Evolutionary conservation across 2,329 filamentous ascomycete genomes (phyloP).

Genomic region (Neophaeococcomyces mojaviensis): DNA sequence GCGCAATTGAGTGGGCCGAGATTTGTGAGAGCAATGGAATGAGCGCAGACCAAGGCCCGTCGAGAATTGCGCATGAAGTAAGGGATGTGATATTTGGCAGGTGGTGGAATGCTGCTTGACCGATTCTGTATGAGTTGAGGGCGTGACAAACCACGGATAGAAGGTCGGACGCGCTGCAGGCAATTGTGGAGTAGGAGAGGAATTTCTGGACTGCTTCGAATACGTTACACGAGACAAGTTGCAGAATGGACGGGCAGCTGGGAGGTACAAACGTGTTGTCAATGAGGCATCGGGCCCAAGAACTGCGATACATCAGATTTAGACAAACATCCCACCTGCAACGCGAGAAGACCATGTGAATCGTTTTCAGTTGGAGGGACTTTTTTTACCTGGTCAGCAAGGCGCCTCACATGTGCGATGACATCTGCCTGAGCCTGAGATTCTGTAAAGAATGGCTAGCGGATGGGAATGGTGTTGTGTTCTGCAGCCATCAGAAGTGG

Average conservation of each 20-base stretch:
- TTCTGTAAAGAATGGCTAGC: not conserved
- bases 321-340: constrained; percentile 8
- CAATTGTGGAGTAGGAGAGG: constrained; percentile 7
- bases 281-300: constrained; percentile 6
- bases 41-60: constrained; percentile 3
- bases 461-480: constrained; percentile 4
- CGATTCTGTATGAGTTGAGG: constrained; percentile 21
- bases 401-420: constrained; percentile 7
- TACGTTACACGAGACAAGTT: constrained; percentile 9
- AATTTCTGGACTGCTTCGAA: constrained; percentile 8
- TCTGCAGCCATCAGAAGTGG: not conserved
- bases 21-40: constrained; percentile 15
- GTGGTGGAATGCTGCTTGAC: constrained; percentile 22
- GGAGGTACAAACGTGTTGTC: constrained; percentile 4
- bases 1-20: constrained; percentile 10
- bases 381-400: constrained; percentile 4
- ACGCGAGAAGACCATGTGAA: constrained; percentile 8
- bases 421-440: constrained; percentile 1
- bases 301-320: constrained; percentile 7
- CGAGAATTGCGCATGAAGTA: constrained; percentile 21
- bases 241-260: constrained; percentile 8
- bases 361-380: not conserved
- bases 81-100: constrained; percentile 27
- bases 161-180: constrained; percentile 7
- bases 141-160: constrained; percentile 8